Evolutionary conservation across 2,329 filamentous ascomycete genomes (phyloP).

Genomic region (Cercospora sesami): DNA sequence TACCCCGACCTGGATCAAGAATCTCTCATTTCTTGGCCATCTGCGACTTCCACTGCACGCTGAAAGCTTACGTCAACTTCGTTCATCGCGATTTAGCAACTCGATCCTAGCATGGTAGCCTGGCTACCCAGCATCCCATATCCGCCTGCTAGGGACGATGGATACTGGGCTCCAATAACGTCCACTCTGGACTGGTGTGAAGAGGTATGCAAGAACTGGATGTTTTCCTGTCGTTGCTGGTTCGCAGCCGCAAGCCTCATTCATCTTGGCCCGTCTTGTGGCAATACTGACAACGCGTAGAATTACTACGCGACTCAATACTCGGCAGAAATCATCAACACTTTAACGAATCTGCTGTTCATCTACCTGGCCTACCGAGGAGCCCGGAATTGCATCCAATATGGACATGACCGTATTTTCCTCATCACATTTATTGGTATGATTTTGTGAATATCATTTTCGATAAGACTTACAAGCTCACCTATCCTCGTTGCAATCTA

Average conservation of each 20-base stretch:
- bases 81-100: background rate
- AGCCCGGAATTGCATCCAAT: constrained; percentile 66
- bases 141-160: constrained; percentile 34
- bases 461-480: background rate
- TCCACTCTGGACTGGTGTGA: constrained; percentile 78
- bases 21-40: background rate
- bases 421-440: constrained; percentile 59
- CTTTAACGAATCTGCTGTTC: constrained; percentile 79
- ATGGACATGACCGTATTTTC: constrained; percentile 76
- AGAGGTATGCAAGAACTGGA: constrained; percentile 55
- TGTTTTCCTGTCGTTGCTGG: background rate
- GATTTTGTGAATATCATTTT: background rate
- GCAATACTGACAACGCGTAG: constrained; percentile 44
- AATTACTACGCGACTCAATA: constrained; percentile 76
- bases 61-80: background rate
- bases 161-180: constrained; percentile 66
- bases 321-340: constrained; percentile 75
- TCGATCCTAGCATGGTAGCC: constrained; percentile 40
- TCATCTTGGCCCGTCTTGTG: background rate
- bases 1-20: background rate
- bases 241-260: background rate
- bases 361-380: constrained; percentile 75
- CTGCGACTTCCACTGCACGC: background rate
- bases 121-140: constrained; percentile 37
- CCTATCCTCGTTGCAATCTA: background rate